phyloP scores from a whole-genome alignment of 2,329 filamentous ascomycete species.

The Fusarium camptoceras region DNA sequence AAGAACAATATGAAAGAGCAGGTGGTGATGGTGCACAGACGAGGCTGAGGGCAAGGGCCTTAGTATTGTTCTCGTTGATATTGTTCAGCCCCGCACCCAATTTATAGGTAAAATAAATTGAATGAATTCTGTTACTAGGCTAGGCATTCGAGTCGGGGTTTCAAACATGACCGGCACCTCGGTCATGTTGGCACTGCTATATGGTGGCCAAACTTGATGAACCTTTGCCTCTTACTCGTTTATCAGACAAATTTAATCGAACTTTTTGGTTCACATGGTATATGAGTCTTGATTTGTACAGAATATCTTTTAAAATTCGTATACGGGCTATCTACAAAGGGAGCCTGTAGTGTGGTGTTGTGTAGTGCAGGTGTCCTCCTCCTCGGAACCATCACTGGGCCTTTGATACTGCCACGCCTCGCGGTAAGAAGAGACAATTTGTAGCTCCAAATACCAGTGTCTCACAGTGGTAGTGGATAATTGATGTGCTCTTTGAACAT shows the following conservation, averaged over 20 bases:
- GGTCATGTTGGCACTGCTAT: constrained; percentile 7
- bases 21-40: constrained; percentile 35
- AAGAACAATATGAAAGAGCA: constrained; percentile 38
- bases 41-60: constrained; percentile 5
- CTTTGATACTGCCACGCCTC: too few relatives aligned
- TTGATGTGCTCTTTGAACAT: too few relatives aligned
- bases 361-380: not conserved
- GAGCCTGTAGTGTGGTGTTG: not conserved
- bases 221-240: too few relatives aligned
- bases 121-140: not conserved
- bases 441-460: too few relatives aligned
- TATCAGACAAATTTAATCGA: not conserved
- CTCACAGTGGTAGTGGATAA: fast-evolving
- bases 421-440: not conserved
- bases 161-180: not conserved
- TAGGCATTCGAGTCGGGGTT: not conserved
- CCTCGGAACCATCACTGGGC: fast-evolving
- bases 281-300: fast-evolving
- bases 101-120: not conserved
- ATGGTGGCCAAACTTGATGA: not conserved
- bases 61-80: constrained; percentile 39
- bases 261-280: fast-evolving
- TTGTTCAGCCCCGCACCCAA: constrained; percentile 25
- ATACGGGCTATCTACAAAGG: not conserved
- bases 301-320: not conserved